Percentiles rank a stretch among this genome's conserved stretches.
These are phyloP conservation scores for Aspergillus fructus DNA, from an alignment of 2,329 filamentous ascomycete species.

Conservation along the genomic window DNA sequence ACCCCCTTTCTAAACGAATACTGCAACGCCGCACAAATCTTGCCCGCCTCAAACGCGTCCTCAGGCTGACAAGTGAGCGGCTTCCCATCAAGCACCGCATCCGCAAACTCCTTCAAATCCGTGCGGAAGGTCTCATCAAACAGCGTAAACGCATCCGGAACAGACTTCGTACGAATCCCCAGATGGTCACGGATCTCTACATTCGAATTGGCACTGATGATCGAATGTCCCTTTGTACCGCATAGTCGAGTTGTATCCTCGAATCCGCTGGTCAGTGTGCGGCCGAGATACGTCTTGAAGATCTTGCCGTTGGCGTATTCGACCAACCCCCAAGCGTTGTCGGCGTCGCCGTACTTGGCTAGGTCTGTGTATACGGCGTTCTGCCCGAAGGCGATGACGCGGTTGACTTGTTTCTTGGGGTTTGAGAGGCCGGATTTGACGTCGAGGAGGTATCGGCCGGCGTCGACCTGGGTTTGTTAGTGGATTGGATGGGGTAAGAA, in stretches of 20 bases:
- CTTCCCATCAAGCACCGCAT: slow-evolving; percentile 5
- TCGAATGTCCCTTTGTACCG: slow-evolving; percentile 13
- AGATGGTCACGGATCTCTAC: not conserved
- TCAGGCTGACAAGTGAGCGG: slow-evolving; percentile 6
- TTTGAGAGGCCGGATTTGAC: slow-evolving; percentile 6
- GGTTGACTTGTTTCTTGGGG: slow-evolving; percentile 12
- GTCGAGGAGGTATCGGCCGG: slow-evolving; percentile 6
- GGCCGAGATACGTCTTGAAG: slow-evolving; percentile 34
- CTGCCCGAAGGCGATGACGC: slow-evolving; percentile 10
- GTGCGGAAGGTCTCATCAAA: slow-evolving; percentile 7
- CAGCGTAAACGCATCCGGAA: slow-evolving; percentile 8
- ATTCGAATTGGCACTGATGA: too few relatives aligned
- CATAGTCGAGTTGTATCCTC: slow-evolving; percentile 34
- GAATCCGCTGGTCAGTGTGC: slow-evolving; percentile 38
- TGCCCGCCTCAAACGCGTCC: slow-evolving; percentile 11
- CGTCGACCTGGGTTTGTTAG: not conserved
- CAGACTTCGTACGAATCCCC: not conserved
- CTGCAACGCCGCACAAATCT: slow-evolving; percentile 7
- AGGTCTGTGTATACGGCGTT: slow-evolving; percentile 7
- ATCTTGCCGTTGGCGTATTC: slow-evolving; percentile 41
- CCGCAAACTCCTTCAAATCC: slow-evolving; percentile 7
- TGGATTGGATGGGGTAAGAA: not conserved
- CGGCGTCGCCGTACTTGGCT: slow-evolving; percentile 6
- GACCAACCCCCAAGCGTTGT: slow-evolving; percentile 33
- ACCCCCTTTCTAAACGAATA: slow-evolving; percentile 6